Evolutionary conservation across 345 rosid genomes (phyloP).

Genomic region (Conringia planisiliqua): DNA sequence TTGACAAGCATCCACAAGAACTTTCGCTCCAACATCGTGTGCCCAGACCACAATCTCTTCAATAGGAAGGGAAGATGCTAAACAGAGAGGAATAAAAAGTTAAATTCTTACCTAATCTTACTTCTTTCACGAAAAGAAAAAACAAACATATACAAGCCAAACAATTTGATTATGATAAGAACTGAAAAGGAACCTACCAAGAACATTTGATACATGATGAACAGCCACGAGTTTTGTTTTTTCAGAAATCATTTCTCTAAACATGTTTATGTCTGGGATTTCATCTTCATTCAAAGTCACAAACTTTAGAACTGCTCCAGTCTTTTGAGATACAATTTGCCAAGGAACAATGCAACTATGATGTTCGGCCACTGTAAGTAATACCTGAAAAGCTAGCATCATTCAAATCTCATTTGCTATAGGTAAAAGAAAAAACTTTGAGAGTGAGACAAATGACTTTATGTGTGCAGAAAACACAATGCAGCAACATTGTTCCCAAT

Average conservation of each 20-base stretch:
- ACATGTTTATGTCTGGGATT: slow-evolving; percentile 51
- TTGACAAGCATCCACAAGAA: slow-evolving; percentile 95
- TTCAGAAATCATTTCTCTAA: slow-evolving; percentile 55
- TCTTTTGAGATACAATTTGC: slow-evolving; percentile 78
- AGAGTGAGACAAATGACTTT: background rate
- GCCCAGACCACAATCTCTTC: slow-evolving; percentile 71
- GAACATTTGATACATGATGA: slow-evolving; percentile 88
- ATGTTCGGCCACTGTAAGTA: slow-evolving; percentile 81
- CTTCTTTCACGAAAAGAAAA: background rate
- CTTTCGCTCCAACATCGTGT: slow-evolving; percentile 70
- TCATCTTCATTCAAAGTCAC: slow-evolving; percentile 60
- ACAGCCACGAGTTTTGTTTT: slow-evolving; percentile 78
- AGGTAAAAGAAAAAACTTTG: background rate
- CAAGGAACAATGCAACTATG: slow-evolving; percentile 97
- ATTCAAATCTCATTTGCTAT: slow-evolving; percentile 18
- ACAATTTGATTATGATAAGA: background rate
- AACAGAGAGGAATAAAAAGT: background rate
- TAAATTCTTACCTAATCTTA: background rate
- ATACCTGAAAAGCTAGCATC: slow-evolving; percentile 47
- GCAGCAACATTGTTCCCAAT: background rate
- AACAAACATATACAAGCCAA: background rate
- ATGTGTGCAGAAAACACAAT: background rate
- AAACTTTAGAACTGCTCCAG: slow-evolving; percentile 73
- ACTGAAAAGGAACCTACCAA: slow-evolving; percentile 46
- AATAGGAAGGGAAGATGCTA: slow-evolving; percentile 78